phyloP scores from a whole-genome alignment of 129 eudicot genomes.

The Tagetes patula region DNA sequence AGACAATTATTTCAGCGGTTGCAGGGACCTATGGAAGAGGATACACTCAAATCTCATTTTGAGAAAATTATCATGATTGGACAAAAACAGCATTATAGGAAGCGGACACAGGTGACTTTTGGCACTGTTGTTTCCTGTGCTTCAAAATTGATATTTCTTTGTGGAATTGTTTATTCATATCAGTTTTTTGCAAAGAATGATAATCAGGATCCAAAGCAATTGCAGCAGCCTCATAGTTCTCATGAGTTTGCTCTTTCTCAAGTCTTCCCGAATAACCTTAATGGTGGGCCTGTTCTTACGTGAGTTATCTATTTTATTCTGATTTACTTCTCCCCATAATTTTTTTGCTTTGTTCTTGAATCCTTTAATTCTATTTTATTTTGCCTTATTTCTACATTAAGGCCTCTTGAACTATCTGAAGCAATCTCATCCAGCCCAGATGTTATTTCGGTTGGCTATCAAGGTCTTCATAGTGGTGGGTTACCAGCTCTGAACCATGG shows the following conservation, averaged over 20 bases:
- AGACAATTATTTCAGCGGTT: constrained; percentile 78
- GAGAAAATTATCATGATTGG: constrained; percentile 61
- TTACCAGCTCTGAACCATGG: constrained; percentile 47
- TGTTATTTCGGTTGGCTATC: constrained; percentile 48
- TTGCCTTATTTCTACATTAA: constrained; percentile 20
- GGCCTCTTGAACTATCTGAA: constrained; percentile 80
- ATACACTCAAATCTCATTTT: constrained; percentile 75
- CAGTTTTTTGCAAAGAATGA: constrained; percentile 35
- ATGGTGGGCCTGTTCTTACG: constrained; percentile 73
- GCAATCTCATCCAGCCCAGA: constrained; percentile 52
- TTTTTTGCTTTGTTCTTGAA: neutral
- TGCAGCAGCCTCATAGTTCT: constrained; percentile 70
- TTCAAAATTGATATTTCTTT: neutral
- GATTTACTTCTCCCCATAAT: neutral
- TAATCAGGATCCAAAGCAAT: constrained; percentile 60
- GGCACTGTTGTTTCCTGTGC: neutral
- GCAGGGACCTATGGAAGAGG: constrained; percentile 89
- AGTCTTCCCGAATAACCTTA: constrained; percentile 74
- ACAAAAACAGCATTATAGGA: constrained; percentile 44
- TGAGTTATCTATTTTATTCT: constrained; percentile 39
- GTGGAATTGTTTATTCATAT: neutral
- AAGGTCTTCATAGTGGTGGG: constrained; percentile 56
- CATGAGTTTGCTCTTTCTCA: constrained; percentile 73
- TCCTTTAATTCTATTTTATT: constrained; percentile 5
- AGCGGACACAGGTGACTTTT: constrained; percentile 54